A percentile compares a stretch with the other conserved stretches of the same genome.
Evolutionary conservation across 2,329 filamentous ascomycete species (phyloP).

Genomic region (Pleoardoris graminearum): DNA sequence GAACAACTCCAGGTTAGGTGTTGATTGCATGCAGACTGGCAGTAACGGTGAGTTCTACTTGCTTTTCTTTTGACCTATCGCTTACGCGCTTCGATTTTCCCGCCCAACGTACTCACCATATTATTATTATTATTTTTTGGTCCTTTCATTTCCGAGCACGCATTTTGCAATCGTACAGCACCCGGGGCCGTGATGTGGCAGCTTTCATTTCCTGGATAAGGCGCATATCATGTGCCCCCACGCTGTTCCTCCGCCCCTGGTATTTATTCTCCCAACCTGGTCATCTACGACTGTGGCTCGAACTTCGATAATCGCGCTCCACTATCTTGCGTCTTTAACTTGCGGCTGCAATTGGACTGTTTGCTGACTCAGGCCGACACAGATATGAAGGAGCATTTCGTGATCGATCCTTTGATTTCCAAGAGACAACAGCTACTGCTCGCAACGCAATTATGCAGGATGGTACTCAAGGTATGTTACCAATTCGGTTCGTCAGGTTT

Average conservation of each 20-base stretch:
- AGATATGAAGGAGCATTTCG: constrained; percentile 97
- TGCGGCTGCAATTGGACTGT: background rate
- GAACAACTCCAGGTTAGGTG: constrained; percentile 76
- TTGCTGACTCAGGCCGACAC: constrained; percentile 31
- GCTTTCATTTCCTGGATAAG: constrained; percentile 12
- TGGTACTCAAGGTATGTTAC: constrained; percentile 64
- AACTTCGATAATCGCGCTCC: background rate
- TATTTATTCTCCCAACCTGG: constrained; percentile 18
- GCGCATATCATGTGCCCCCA: constrained; percentile 34
- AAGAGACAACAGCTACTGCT: constrained; percentile 97
- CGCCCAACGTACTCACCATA: background rate
- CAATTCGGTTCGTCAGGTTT: constrained; percentile 20
- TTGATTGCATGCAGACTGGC: constrained; percentile 96
- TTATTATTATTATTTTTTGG: background rate
- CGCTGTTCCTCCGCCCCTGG: constrained; percentile 22
- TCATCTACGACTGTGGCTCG: background rate
- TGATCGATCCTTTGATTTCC: constrained; percentile 96
- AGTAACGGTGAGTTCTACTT: constrained; percentile 68
- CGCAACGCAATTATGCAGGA: constrained; percentile 94
- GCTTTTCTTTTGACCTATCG: constrained; percentile 11
- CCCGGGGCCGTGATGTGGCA: constrained; percentile 25
- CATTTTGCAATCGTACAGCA: constrained; percentile 3
- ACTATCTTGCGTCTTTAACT: background rate
- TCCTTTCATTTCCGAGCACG: background rate
- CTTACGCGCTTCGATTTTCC: constrained; percentile 7